These are phyloP conservation scores for Funneliformis geosporum DNA, from an alignment of 192 early-diverging fungal species.

Conservation along the genomic window DNA sequence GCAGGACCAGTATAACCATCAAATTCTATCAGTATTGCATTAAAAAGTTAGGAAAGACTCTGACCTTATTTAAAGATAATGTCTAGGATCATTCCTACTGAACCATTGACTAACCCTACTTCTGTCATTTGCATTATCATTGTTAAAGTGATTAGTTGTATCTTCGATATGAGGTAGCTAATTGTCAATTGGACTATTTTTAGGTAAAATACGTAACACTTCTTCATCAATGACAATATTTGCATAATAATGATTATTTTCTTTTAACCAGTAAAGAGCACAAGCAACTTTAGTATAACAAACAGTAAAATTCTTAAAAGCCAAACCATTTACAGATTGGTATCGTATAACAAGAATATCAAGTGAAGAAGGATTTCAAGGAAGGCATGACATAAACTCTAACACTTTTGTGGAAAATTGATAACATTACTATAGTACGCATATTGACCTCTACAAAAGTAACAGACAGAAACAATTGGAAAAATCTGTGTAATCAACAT, in stretches of 20 bases:
- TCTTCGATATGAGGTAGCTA: not conserved
- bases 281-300: too few species aligned
- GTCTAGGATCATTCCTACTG: too few species aligned
- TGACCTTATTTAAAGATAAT: too few species aligned
- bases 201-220: not conserved
- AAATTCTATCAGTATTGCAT: too few species aligned
- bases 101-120: too few species aligned
- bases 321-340: not conserved
- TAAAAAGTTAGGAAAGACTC: too few species aligned
- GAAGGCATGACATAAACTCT: not conserved
- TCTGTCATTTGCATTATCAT: too few species aligned
- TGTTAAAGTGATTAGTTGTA: too few species aligned
- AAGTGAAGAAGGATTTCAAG: not conserved
- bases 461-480: not conserved
- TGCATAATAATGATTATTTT: not conserved
- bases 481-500: not conserved
- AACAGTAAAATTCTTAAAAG: too few species aligned
- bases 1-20: too few species aligned
- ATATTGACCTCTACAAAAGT: not conserved
- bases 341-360: not conserved
- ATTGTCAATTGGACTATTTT: not conserved
- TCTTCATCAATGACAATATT: conserved; percentile 15
- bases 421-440: not conserved
- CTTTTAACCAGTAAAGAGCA: not conserved
- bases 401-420: not conserved